Base-by-base conservation (phyloP, 495 filamentous ascomycete species). In the Penicillium odoratum region DNA sequence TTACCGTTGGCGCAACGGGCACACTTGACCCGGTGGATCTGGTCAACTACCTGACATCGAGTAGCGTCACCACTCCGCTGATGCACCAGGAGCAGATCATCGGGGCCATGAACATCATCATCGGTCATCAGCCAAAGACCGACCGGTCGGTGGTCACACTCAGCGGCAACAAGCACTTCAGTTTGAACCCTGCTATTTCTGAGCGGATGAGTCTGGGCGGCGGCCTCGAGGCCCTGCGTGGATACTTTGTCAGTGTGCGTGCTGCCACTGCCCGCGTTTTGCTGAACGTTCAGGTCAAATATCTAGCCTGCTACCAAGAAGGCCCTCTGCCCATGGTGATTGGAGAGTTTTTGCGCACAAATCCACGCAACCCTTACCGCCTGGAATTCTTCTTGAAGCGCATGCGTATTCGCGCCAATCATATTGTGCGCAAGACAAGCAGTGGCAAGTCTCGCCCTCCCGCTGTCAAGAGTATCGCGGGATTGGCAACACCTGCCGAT, bases 231-330 rank as follows among this genome's bases (percentile, higher is more conserved):
- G 79, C 81, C 4, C 68, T 87, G 0, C 81, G 88, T 49, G 88
- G 88, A 0, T 90, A 81, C 61, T 88, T 88, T 57, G 76, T 85
- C 51, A 89, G 86, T 69, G 81, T 86, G 15, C 85, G 88, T 25
- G 75, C 81, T 0, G 85, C 84, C 8, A 89, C 88, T 4, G 80
- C 82, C 4, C 79, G 87, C 6, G 61, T 88, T 9, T 72, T 90
- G 1, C 68, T 89, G 4, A 89, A 91, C 52, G 79, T 83, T 3
- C 76, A 80, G 51, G 75, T 80, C 42, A 79, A 78, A 46, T 74
- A 80, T 54, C 31, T 68, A 4, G 78, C 76, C 4, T 73, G 69
- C 50, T 79, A 77, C 60, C 50, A 76, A 44, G 56, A 62, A 42
- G 73, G 71, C 3, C 63, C 62, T n/a, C 51, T 80, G 45, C 33